Percentiles rank a stretch among this genome's conserved stretches.
Conservation (phyloP, 805 yeast species). For the Wickerhamiella azyma region DNA sequence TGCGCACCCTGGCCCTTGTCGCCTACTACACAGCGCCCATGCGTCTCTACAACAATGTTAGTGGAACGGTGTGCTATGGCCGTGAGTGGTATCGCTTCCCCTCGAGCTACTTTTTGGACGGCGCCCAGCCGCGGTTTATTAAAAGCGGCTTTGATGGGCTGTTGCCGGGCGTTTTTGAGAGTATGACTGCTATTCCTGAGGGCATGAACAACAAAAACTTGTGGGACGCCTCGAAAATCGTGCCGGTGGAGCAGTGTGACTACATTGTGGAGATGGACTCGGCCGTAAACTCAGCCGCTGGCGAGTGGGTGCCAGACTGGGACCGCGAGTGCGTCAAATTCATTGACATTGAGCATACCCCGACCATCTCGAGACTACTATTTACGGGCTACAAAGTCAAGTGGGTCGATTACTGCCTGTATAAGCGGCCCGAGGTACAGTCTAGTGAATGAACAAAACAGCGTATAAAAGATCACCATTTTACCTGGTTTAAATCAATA, state of each 20-base stretch:
- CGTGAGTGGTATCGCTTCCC: conserved; percentile 94
- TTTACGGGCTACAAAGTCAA: conserved; percentile 13
- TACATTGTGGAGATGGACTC: conserved; percentile 53
- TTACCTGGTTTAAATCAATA: too few relatives aligned
- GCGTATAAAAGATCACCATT: too few relatives aligned
- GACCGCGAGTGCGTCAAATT: conserved; percentile 17
- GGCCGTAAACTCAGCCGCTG: conserved; percentile 32
- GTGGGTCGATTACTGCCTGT: conserved; percentile 22
- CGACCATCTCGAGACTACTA: conserved; percentile 21
- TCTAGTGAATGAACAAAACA: too few relatives aligned
- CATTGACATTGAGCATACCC: conserved; percentile 17
- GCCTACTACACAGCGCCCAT: conserved; percentile 66
- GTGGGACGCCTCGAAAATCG: conserved; percentile 47
- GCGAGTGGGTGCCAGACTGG: conserved; percentile 29
- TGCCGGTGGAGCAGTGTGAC: conserved; percentile 41
- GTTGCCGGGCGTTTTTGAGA: conserved; percentile 70
- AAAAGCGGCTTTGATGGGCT: conserved; percentile 73
- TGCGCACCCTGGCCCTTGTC: conserved; percentile 48
- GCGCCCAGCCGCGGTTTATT: conserved; percentile 44
- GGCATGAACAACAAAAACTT: conserved; percentile 65
- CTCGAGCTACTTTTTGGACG: conserved; percentile 66
- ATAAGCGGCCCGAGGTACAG: conserved; percentile 10
- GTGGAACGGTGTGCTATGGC: conserved; percentile 64
- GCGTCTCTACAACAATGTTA: conserved; percentile 35
- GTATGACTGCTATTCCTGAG: conserved; percentile 34